These are phyloP conservation scores for Cochlearia excelsa DNA, from an alignment of 345 rosid genomes.

Conservation along the genomic window DNA sequence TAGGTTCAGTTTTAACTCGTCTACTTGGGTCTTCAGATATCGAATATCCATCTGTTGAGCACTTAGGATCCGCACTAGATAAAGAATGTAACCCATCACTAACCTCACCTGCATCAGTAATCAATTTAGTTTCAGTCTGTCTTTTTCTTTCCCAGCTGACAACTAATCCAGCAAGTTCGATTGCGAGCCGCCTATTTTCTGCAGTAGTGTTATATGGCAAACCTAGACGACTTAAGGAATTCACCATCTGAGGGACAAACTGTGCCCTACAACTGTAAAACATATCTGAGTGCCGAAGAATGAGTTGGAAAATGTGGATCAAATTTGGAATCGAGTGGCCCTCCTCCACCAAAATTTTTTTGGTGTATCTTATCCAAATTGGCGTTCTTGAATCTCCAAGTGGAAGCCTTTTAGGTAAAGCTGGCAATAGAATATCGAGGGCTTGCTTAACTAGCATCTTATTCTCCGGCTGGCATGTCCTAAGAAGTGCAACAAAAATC, in stretches of 20 bases:
- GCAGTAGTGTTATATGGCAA: constrained; percentile 88
- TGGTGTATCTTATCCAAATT: constrained; percentile 94
- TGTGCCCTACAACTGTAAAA: constrained; percentile 95
- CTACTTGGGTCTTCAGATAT: constrained; percentile 73
- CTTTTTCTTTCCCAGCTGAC: constrained; percentile 96
- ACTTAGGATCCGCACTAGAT: constrained; percentile 55
- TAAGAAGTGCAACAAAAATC: constrained; percentile 98
- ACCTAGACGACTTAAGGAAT: constrained; percentile 95
- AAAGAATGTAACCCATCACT: constrained; percentile 54
- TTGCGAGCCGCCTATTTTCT: constrained; percentile 93
- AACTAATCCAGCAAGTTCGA: constrained; percentile 98
- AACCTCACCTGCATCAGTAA: constrained; percentile 49
- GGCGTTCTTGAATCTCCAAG: constrained; percentile 96
- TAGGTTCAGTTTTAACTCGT: constrained; percentile 82
- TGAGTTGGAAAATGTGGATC: constrained; percentile 97
- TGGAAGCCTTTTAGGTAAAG: constrained; percentile 89
- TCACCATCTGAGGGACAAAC: constrained; percentile 99
- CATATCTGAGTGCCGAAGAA: constrained; percentile 91
- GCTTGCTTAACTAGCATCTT: constrained; percentile 97
- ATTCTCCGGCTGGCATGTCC: constrained; percentile 95
- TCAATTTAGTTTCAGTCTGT: constrained; percentile 73
- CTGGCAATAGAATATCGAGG: constrained; percentile 95
- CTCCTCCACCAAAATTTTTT: constrained; percentile 95
- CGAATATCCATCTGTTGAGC: constrained; percentile 62
- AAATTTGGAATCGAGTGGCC: constrained; percentile 91